phyloP scores from a whole-genome alignment of 1,284 basidiomycete genomes.

The Porodaedalea pini region DNA sequence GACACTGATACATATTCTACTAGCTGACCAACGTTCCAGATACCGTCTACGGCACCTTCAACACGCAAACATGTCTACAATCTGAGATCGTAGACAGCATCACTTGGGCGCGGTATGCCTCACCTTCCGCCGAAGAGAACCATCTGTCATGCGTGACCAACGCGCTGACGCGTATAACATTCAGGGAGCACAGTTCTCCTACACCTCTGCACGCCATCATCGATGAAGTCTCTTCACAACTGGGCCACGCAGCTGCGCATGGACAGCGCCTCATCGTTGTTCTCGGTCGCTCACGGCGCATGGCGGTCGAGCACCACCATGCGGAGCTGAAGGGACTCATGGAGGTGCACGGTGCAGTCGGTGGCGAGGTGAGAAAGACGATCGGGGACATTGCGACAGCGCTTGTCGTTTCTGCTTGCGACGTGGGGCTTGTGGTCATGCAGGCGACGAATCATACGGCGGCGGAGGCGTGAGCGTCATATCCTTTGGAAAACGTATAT shows the following conservation, averaged over 20 bases:
- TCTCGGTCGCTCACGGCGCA: too few relatives aligned
- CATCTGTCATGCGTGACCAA: conserved; percentile 32
- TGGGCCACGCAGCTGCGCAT: too few relatives aligned
- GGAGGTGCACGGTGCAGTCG: conserved; percentile 49
- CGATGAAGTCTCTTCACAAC: conserved; percentile 34
- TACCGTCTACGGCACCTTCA: conserved; percentile 42
- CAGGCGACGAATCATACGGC: too few relatives aligned
- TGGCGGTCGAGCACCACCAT: conserved; percentile 60
- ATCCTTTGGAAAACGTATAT: too few relatives aligned
- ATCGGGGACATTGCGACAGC: conserved; percentile 78
- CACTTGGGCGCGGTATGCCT: conserved; percentile 20
- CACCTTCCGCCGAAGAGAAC: conserved; percentile 21
- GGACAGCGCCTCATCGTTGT: too few relatives aligned
- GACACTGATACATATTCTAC: conserved; percentile 18
- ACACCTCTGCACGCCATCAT: conserved; percentile 51
- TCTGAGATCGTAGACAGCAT: conserved; percentile 34
- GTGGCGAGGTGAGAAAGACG: conserved; percentile 66
- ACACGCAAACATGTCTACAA: conserved; percentile 40
- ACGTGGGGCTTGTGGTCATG: conserved; percentile 67
- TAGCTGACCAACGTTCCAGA: conserved; percentile 37
- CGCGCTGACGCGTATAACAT: conserved; percentile 50
- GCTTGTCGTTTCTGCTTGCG: conserved; percentile 59
- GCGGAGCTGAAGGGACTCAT: conserved; percentile 63
- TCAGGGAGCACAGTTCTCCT: conserved; percentile 50
- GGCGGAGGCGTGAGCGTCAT: too few relatives aligned